Evolutionary conservation across 768 basidiomycete species (phyloP).

Genomic region (Suillus lakei): DNA sequence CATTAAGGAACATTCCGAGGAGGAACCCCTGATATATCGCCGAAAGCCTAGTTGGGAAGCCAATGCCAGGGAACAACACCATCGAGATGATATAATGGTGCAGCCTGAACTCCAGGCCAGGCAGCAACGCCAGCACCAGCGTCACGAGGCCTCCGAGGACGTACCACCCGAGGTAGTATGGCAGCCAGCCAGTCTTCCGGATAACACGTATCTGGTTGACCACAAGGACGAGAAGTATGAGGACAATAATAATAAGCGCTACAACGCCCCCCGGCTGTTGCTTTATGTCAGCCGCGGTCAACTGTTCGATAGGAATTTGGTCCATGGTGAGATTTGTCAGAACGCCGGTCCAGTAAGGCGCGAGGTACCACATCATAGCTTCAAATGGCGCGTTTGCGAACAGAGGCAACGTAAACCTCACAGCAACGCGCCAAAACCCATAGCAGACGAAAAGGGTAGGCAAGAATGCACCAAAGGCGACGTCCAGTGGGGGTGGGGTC

Average conservation of each 20-base stretch:
- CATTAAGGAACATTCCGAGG: constrained; percentile 83
- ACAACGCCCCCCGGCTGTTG: constrained; percentile 69
- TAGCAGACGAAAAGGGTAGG: constrained; percentile 80
- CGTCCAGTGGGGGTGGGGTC: constrained; percentile 68
- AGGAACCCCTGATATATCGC: constrained; percentile 83
- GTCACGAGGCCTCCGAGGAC: constrained; percentile 65
- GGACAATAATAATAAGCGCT: constrained; percentile 68
- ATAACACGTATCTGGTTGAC: constrained; percentile 83
- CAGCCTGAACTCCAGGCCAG: constrained; percentile 68
- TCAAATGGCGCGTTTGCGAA: constrained; percentile 75
- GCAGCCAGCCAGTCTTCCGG: constrained; percentile 84
- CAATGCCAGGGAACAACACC: constrained; percentile 75
- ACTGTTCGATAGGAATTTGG: constrained; percentile 75
- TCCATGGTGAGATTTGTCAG: constrained; percentile 74
- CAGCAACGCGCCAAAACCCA: constrained; percentile 77
- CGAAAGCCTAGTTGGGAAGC: constrained; percentile 79
- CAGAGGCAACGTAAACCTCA: constrained; percentile 73
- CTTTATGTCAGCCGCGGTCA: constrained; percentile 70
- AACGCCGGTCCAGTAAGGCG: constrained; percentile 79
- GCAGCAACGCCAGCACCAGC: constrained; percentile 69
- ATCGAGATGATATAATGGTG: constrained; percentile 87
- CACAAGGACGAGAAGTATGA: constrained; percentile 62
- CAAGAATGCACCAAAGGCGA: constrained; percentile 78
- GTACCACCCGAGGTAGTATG: constrained; percentile 79
- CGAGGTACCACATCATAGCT: constrained; percentile 72